phyloP scores from a whole-genome alignment of 2,329 filamentous ascomycete genomes.

The Tolypocladium paradoxum region DNA sequence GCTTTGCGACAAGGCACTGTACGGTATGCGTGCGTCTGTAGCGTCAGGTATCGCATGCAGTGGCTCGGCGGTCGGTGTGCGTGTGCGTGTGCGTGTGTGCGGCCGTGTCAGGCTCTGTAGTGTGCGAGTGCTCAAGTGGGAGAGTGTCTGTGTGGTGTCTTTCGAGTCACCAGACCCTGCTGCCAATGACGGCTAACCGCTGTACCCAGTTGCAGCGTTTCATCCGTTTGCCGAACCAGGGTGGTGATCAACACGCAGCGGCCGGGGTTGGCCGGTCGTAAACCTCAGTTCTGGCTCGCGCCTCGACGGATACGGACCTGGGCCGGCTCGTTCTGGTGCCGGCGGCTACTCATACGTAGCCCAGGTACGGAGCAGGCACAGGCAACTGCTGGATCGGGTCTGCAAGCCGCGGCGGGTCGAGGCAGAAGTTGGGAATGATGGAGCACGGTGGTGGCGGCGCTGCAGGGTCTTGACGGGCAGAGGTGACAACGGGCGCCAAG shows the following conservation, averaged over 20 bases:
- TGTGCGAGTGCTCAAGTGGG: neutral
- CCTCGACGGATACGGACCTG: neutral
- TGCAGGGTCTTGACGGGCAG: neutral
- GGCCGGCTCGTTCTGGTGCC: neutral
- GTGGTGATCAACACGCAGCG: constrained; percentile 19
- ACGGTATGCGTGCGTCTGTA: neutral
- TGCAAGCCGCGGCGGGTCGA: neutral
- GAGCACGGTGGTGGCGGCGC: neutral
- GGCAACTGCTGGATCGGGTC: neutral
- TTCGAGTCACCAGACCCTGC: constrained; percentile 12
- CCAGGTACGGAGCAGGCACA: neutral
- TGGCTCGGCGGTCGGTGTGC: neutral
- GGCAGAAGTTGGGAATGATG: neutral
- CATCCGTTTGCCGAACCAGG: constrained; percentile 20
- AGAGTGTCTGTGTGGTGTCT: constrained; percentile 7
- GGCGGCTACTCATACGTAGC: neutral
- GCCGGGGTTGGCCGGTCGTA: constrained; percentile 11
- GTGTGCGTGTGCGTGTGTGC: constrained; percentile 1
- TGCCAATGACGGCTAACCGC: constrained; percentile 16
- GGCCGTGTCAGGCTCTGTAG: neutral
- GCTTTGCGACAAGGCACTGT: neutral
- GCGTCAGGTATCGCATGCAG: neutral
- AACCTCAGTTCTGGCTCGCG: constrained; percentile 4
- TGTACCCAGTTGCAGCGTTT: constrained; percentile 14
- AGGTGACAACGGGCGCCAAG: neutral